Base-by-base conservation (phyloP, 208 protist species). In the Trypanosoma melophagium region DNA sequence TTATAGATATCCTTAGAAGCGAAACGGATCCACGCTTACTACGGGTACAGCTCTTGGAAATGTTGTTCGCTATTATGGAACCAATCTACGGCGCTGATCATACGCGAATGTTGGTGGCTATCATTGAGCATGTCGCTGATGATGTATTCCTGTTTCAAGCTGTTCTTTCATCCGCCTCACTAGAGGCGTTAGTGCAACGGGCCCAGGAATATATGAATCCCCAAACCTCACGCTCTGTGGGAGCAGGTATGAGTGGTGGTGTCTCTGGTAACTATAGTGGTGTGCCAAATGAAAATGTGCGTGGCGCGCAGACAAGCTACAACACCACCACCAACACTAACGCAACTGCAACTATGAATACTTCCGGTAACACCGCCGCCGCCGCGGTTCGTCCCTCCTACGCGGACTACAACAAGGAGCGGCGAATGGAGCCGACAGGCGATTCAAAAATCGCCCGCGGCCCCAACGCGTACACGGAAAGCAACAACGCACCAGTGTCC, bases 91-190 rank as follows among this genome's bases (percentile, higher is more conserved):
- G 60, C 40, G 54, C 61, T 16, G 77, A 79, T 0, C 69, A 81
- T 24, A 76, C 80, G 0, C 66, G 69, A 16, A 52, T 69, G 24
- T 60, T 86, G 35, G 74, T 84, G 12, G 52, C 77, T 28, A 68
- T 68, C 44, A 85, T 89, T 35, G 55, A 81, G 12, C 21, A 38
- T 44, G 68, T 58, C 66, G 57, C 66, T 16, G 49, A 66, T 61
- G 65, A 76, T 22, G 38, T 67, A 17, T 67, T 67, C 44, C 70
- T 89, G 14, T 92, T 92, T 58, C 57, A 74, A 28, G 81, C 72
- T 21, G 51, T 87, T 17, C 65, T 87, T 0, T 85, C 76, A n/a
- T 65, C 62, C 14, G 51, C 66, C 1, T 62, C 76, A 16, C 69
- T 91, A n/a, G 66, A 73, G 8, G 51, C 78, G 24, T 69, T 88